Conservation (phyloP, 352 stramenopile genomes). For the Pythium brachiatum region DNA sequence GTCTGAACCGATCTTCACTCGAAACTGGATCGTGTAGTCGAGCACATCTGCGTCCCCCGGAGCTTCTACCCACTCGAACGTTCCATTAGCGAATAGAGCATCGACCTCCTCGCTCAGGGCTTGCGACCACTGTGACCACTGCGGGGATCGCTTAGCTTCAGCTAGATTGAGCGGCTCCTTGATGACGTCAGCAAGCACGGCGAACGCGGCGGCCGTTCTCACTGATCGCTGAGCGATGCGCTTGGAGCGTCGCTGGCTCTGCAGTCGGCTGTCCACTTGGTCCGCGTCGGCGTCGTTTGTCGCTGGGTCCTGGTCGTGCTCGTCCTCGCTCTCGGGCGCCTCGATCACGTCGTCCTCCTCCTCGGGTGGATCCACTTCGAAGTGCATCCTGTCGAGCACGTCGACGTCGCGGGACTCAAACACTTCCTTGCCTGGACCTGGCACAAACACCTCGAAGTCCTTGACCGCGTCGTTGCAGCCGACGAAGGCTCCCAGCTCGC, state of each 20-base stretch:
- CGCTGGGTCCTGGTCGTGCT: not conserved
- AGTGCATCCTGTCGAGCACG: conserved; percentile 8
- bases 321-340: not conserved
- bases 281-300: not conserved
- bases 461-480: conserved; percentile 7
- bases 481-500: conserved; percentile 10
- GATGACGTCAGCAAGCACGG: conserved; percentile 5
- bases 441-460: not conserved
- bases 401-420: not conserved
- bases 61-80: conserved; percentile 9
- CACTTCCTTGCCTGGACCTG: not conserved
- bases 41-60: not conserved
- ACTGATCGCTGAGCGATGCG: not conserved
- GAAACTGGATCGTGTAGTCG: conserved; percentile 13
- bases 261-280: not conserved
- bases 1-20: not conserved
- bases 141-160: conserved; percentile 3
- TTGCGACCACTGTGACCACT: not conserved
- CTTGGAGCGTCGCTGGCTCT: not conserved
- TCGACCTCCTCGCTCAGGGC: not conserved
- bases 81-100: conserved; percentile 6
- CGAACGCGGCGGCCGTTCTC: not conserved
- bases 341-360: not conserved
- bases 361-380: not conserved
- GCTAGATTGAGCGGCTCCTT: conserved; percentile 10